Conservation (phyloP, 306 rosid species). For the Cicer chorassanicum region DNA sequence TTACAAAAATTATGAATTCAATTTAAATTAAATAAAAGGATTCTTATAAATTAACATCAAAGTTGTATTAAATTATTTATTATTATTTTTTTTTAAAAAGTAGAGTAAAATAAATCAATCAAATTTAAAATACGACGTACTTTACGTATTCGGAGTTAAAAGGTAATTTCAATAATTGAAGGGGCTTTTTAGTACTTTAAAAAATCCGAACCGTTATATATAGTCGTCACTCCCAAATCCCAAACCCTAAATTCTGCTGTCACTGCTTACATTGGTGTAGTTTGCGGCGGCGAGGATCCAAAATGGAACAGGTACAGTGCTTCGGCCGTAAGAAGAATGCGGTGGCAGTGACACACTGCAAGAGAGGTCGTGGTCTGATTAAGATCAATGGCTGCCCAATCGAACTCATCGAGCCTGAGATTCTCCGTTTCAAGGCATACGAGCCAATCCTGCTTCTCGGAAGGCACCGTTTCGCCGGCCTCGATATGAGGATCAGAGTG, state of each 20-base stretch:
- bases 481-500: constrained; percentile 79
- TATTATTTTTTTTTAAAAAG: no score
- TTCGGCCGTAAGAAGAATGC: constrained; percentile 91
- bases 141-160: no score
- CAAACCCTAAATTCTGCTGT: not conserved
- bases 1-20: no score
- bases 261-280: not conserved
- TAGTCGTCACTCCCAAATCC: not conserved
- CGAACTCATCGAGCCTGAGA: constrained; percentile 78
- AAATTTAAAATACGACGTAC: no score
- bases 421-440: constrained; percentile 84
- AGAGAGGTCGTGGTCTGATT: constrained; percentile 75
- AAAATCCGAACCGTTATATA: not conserved
- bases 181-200: not conserved
- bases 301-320: constrained; percentile 69
- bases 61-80: no score
- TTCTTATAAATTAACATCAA: no score
- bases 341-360: constrained; percentile 85
- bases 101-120: no score
- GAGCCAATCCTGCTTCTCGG: constrained; percentile 85
- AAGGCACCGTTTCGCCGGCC: constrained; percentile 67
- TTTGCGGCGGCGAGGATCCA: not conserved
- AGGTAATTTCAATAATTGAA: no score
- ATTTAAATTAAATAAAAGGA: no score
- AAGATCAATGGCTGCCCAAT: constrained; percentile 86